These are phyloP conservation scores for Aspergillus sp. DNA, from an alignment of 2,329 filamentous ascomycete species.

Conservation along the genomic window DNA sequence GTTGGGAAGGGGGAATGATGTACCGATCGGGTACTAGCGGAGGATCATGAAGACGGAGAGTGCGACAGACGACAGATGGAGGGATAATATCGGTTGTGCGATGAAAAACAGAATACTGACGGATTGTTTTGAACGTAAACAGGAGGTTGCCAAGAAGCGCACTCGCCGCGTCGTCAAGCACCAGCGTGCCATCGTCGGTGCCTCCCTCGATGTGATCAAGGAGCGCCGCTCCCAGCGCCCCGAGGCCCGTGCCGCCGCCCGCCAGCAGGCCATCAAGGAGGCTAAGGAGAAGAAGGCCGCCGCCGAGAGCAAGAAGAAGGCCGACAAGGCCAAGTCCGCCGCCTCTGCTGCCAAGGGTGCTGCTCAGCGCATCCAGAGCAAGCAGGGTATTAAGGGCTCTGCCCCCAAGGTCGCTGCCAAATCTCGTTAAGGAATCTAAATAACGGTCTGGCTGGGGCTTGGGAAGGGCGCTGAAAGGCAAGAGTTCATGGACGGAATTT, in stretches of 20 bases:
- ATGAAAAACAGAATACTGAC: slow-evolving; percentile 32
- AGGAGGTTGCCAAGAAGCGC: slow-evolving; percentile 99
- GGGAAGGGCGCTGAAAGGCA: slow-evolving; percentile 28
- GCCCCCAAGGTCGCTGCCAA: slow-evolving; percentile 82
- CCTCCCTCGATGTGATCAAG: slow-evolving; percentile 99
- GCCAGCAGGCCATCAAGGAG: slow-evolving; percentile 89
- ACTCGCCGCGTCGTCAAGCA: slow-evolving; percentile 97
- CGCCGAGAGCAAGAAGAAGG: slow-evolving; percentile 91
- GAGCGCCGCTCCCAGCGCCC: slow-evolving; percentile 94
- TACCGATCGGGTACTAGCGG: background rate
- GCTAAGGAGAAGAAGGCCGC: slow-evolving; percentile 98
- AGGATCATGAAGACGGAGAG: background rate
- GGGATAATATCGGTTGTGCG: background rate
- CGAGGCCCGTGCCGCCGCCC: slow-evolving; percentile 91
- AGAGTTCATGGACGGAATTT: slow-evolving; percentile 28
- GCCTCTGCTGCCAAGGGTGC: slow-evolving; percentile 75
- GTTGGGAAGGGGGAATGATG: slow-evolving; percentile 8
- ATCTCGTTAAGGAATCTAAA: slow-evolving; percentile 69
- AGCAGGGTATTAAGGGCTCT: slow-evolving; percentile 95
- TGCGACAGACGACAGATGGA: background rate
- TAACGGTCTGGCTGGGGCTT: slow-evolving; percentile 36
- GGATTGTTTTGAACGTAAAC: slow-evolving; percentile 43
- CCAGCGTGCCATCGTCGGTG: slow-evolving; percentile 98
- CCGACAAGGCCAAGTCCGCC: slow-evolving; percentile 96
- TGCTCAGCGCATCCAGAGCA: slow-evolving; percentile 81